Base-by-base conservation (phyloP, 1,284 basidiomycete genomes). In the Cutaneotrichosporon cavernicola region DNA sequence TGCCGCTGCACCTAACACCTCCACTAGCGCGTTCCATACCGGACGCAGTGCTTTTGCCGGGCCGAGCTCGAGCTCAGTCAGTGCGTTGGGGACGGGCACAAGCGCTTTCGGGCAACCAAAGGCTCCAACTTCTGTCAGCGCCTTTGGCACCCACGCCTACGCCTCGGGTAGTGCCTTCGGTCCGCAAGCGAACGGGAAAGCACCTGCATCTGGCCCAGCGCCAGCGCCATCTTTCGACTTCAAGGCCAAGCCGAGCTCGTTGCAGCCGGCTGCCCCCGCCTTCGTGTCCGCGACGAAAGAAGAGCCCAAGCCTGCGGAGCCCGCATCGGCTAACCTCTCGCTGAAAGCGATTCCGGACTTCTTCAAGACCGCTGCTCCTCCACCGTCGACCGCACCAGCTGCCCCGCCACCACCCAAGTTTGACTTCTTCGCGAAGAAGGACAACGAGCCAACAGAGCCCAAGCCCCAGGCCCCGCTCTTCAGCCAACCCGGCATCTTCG, bases 371-470 rank as follows among this genome's bases (percentile, higher is more conserved):
- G 10, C 34, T 38, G 51, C 47, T 13, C 43, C 56, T 16, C 1
- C 60, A 0, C n/a, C 26, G 8, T 50, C 63, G 5, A 58, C 60
- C 11, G 57, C 58, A 5, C 53, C 58, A 2, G 47, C 56, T 3
- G 51, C 58, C 2, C 47, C 60, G 2, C 60, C 63, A 4, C 50
- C 60, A 4, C 31, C 58, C 1, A 62, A 55, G 34, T 26, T 63
- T 2, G 56, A 62, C 4, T 61, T 50, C n/a, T 61, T 58, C 64
- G 55, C 58, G n/a, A 38, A 58, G 21, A 60, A 47, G 43, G 32
- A 21, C 40, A 38, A n/a, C n/a, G 56, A 47, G 30, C 26, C 40
- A 47, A 18, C 56, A 58, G 56, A 32, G 43, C 10, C 30, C 22
- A 60, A 46, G 34, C 49, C 60, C 11, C 31, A 53, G 26, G 30